Evolutionary conservation across 495 filamentous ascomycete genomes (phyloP).

Genomic region (Evansstolkia leycettana): DNA sequence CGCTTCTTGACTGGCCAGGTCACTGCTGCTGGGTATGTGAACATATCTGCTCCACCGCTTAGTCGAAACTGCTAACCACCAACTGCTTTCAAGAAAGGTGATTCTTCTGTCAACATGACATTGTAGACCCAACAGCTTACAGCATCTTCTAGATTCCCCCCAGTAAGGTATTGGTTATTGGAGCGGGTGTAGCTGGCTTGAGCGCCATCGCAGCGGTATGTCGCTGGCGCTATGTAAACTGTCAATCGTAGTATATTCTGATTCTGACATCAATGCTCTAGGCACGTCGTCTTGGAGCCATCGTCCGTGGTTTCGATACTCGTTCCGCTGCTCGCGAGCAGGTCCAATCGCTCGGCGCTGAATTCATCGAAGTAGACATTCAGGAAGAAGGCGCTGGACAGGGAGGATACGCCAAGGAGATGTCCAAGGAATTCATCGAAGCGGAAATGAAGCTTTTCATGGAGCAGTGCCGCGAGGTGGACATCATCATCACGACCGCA

Average conservation of each 20-base stretch:
- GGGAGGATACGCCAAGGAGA: slow-evolving; percentile 75
- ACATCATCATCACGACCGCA: slow-evolving; percentile 77
- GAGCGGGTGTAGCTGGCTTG: slow-evolving; percentile 69
- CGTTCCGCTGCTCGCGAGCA: slow-evolving; percentile 68
- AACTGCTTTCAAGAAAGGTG: slow-evolving; percentile 3
- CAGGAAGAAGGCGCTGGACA: slow-evolving; percentile 71
- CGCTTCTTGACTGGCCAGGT: slow-evolving; percentile 74
- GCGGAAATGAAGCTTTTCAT: slow-evolving; percentile 80
- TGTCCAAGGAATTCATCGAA: slow-evolving; percentile 81
- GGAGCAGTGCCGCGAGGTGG: slow-evolving; percentile 70
- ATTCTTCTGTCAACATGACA: slow-evolving; percentile 1
- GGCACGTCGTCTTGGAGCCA: slow-evolving; percentile 68
- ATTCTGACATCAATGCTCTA: slow-evolving; percentile 1
- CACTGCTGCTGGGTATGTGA: slow-evolving; percentile 53
- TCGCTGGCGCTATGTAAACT: neutral
- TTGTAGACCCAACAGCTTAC: slow-evolving; percentile 4
- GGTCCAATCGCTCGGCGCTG: slow-evolving; percentile 71
- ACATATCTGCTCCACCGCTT: too few species aligned
- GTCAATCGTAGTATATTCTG: too few species aligned
- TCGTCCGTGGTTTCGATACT: slow-evolving; percentile 75
- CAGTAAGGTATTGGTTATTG: slow-evolving; percentile 72
- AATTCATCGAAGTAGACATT: slow-evolving; percentile 76
- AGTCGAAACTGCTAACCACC: slow-evolving; percentile 1
- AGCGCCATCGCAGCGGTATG: slow-evolving; percentile 61
- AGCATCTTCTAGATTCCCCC: slow-evolving; percentile 50